phyloP scores from a whole-genome alignment of 768 basidiomycete species.

The Albatrellus ellisii region DNA sequence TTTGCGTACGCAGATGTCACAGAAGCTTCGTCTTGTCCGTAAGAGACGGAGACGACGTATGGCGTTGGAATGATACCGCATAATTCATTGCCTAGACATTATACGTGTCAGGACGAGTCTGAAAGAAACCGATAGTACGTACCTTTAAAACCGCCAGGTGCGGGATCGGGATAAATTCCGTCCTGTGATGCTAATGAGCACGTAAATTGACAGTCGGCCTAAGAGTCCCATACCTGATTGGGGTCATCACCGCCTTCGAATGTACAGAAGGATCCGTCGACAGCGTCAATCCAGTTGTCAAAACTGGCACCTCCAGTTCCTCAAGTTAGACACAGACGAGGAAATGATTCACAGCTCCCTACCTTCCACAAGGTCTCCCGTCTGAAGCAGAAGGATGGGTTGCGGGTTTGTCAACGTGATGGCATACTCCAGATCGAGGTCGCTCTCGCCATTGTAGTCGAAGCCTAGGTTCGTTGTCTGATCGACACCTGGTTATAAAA shows the following conservation, averaged over 20 bases:
- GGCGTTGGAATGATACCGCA: slow-evolving; percentile 25
- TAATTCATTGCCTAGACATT: slow-evolving; percentile 19
- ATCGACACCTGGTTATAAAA: slow-evolving; percentile 22
- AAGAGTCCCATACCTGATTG: neutral
- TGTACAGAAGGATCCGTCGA: slow-evolving; percentile 8
- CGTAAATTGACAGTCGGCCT: too few relatives aligned
- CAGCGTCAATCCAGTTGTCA: slow-evolving; percentile 13
- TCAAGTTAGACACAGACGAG: neutral
- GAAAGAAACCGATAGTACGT: too few relatives aligned
- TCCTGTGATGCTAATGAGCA: slow-evolving; percentile 15
- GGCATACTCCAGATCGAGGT: slow-evolving; percentile 61
- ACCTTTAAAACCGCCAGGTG: slow-evolving; percentile 27
- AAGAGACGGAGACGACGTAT: slow-evolving; percentile 29
- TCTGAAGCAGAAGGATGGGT: slow-evolving; percentile 25
- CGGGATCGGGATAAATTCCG: slow-evolving; percentile 28
- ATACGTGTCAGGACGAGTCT: neutral
- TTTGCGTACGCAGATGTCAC: slow-evolving; percentile 23
- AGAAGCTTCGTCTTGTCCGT: slow-evolving; percentile 24
- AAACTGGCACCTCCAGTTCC: slow-evolving; percentile 3
- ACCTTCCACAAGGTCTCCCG: slow-evolving; percentile 22
- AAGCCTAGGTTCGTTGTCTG: slow-evolving; percentile 34
- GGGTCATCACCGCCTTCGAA: slow-evolving; percentile 7
- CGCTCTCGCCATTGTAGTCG: slow-evolving; percentile 46
- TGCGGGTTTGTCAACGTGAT: slow-evolving; percentile 34
- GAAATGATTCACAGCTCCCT: neutral